Base-by-base conservation (phyloP, 768 basidiomycete genomes). In the Pulveroboletus sp. region DNA sequence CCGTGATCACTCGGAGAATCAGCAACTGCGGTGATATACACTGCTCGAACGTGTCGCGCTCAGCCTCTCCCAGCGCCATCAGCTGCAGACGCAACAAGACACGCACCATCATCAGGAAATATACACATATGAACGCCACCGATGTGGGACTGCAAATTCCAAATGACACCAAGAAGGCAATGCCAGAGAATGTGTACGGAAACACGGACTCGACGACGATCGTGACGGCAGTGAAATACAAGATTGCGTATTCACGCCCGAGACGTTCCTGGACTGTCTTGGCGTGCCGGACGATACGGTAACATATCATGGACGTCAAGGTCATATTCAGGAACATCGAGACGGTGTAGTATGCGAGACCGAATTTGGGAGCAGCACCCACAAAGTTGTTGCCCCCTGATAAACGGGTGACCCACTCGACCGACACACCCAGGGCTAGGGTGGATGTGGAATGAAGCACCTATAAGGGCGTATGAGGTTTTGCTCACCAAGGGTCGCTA, bases 21-120 rank as follows among this genome's bases (percentile, higher is more conserved):
- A 65, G 39, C 39, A 62, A 45, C 35, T 62, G 64, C 1, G 64
- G 63, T 21, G 64, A 62, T 48, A 66, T 62, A 35, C 57, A 64
- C 64, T 66, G 31, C 6, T 36, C n/a, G 35, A 7, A 15, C 4
- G 14, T 30, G n/a, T 26, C 38, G 1, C 9, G 17, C 3, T 41
- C 27, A 40, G 28, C 10, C 5, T 21, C 7, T 32, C 17, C 18
- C 24, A 11, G 21, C 24, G 5, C 14, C 15, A 15, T 28, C 10
- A 18, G 17, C 13, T 21, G 7, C 14, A 28, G 10, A 8, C 4
- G 10, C 11, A 24, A 15, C 6, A 9, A 38, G 8, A 36, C 14
- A 51, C 49, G 14, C 13, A 65, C 64, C 58, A 61, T 66, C 50
- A 60, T 48, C 41, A 57, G 5, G 15, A 62, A 4, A 28, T 64